These are phyloP conservation scores for Codiaeum variegatum DNA, from an alignment of 441 rosid species.

Conservation along the genomic window DNA sequence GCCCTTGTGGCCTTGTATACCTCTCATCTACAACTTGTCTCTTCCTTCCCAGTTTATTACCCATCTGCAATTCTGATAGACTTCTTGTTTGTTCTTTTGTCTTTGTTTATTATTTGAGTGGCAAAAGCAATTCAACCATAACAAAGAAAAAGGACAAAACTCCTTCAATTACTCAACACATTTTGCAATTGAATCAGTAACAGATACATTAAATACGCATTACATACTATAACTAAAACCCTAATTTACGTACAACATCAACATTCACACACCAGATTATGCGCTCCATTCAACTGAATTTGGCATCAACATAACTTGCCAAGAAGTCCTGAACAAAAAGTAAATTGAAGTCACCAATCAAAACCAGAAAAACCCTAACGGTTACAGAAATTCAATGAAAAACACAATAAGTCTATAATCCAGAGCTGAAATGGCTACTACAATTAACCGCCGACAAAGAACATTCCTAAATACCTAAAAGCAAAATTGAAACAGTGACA, in stretches of 20 bases:
- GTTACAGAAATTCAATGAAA: neutral
- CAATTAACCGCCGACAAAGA: neutral
- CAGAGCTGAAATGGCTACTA: neutral
- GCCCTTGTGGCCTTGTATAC: conserved; percentile 88
- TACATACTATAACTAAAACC: neutral
- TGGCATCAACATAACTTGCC: neutral
- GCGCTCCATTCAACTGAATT: conserved; percentile 6
- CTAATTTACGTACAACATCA: neutral
- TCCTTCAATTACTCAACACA: neutral
- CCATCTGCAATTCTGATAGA: conserved; percentile 50
- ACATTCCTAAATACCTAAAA: neutral
- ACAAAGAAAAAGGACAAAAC: conserved; percentile 11
- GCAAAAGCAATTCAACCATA: conserved; percentile 18
- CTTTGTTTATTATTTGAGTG: conserved; percentile 18
- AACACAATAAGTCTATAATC: neutral
- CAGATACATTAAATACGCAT: neutral
- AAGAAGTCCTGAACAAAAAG: conserved; percentile 4
- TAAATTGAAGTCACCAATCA: neutral
- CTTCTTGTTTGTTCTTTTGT: conserved; percentile 15
- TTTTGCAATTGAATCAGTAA: neutral
- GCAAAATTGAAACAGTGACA: neutral
- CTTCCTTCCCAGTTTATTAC: conserved; percentile 90
- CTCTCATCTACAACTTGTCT: conserved; percentile 88
- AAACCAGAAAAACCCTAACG: neutral
- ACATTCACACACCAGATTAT: conserved; percentile 1